Evolutionary conservation across 2,329 filamentous ascomycete species (phyloP).

Genomic region (Erysiphe pulchra): DNA sequence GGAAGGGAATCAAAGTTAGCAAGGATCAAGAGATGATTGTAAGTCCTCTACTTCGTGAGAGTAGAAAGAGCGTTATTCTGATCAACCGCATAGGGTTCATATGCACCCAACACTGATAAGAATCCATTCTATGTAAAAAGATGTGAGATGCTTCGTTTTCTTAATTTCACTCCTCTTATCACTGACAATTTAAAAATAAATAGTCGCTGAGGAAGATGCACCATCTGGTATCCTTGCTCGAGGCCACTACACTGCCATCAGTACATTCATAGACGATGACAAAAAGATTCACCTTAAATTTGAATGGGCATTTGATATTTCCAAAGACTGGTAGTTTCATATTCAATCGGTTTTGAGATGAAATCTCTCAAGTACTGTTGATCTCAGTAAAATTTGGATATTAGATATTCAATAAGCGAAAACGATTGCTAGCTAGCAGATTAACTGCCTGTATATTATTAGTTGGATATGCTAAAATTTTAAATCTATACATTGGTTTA

Average conservation of each 20-base stretch:
- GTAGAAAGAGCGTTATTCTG: background rate
- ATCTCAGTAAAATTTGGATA: background rate
- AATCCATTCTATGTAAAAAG: conserved; percentile 71
- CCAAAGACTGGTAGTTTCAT: conserved; percentile 62
- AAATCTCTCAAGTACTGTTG: background rate
- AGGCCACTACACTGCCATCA: conserved; percentile 71
- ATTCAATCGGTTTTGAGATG: background rate
- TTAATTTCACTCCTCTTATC: conserved; percentile 16
- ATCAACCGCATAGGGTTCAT: conserved; percentile 41
- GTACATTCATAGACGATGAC: conserved; percentile 88
- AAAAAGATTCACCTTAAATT: conserved; percentile 74
- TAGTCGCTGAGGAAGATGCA: conserved; percentile 77
- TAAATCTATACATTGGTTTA: too few relatives aligned
- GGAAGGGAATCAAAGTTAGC: conserved; percentile 62
- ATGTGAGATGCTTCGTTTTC: conserved; percentile 33
- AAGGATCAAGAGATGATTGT: conserved; percentile 99
- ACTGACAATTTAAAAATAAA: background rate
- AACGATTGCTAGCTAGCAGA: background rate
- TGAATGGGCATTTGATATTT: conserved; percentile 89
- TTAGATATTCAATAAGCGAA: background rate
- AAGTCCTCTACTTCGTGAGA: conserved; percentile 15
- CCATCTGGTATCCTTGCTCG: conserved; percentile 75
- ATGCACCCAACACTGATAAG: conserved; percentile 75
- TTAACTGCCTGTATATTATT: too few relatives aligned
- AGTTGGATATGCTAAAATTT: too few relatives aligned